Evolutionary conservation across 768 basidiomycete species (phyloP).

Genomic region (Tricholoma terreum): DNA sequence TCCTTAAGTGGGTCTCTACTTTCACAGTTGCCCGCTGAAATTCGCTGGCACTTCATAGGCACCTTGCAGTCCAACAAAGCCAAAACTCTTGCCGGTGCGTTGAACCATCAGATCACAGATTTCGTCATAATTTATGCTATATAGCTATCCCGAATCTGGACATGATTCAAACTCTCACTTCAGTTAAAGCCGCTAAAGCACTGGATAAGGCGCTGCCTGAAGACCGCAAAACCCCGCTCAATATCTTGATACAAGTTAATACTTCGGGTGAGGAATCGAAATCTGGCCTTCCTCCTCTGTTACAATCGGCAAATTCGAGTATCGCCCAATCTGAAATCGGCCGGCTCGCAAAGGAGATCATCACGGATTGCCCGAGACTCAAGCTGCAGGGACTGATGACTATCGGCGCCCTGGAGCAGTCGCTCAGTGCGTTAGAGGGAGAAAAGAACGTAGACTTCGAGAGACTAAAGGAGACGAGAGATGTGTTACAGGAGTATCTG

Average conservation of each 20-base stretch:
- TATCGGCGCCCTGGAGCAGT: constrained; percentile 81
- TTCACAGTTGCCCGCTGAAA: constrained; percentile 75
- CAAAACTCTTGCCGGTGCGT: constrained; percentile 78
- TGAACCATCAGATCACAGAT: not conserved
- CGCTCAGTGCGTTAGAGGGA: constrained; percentile 48
- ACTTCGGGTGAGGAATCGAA: constrained; percentile 92
- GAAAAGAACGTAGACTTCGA: constrained; percentile 71
- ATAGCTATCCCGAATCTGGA: constrained; percentile 86
- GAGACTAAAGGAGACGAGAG: constrained; percentile 59
- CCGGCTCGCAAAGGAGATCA: constrained; percentile 66
- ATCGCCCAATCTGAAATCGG: constrained; percentile 49
- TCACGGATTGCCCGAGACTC: constrained; percentile 70
- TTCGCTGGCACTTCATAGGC: constrained; percentile 98
- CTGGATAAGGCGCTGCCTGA: constrained; percentile 69
- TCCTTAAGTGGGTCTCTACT: constrained; percentile 1
- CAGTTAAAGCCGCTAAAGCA: constrained; percentile 73
- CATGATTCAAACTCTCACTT: constrained; percentile 83
- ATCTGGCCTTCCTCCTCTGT: constrained; percentile 74
- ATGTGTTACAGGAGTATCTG: constrained; percentile 50
- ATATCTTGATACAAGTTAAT: constrained; percentile 90
- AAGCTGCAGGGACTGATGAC: constrained; percentile 92
- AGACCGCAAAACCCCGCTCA: constrained; percentile 58
- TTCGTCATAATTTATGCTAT: not conserved
- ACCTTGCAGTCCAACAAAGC: constrained; percentile 92
- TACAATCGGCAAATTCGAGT: constrained; percentile 22